Base-by-base conservation (phyloP, 176 grass and related monocot species). In the Panicum miliaceum region DNA sequence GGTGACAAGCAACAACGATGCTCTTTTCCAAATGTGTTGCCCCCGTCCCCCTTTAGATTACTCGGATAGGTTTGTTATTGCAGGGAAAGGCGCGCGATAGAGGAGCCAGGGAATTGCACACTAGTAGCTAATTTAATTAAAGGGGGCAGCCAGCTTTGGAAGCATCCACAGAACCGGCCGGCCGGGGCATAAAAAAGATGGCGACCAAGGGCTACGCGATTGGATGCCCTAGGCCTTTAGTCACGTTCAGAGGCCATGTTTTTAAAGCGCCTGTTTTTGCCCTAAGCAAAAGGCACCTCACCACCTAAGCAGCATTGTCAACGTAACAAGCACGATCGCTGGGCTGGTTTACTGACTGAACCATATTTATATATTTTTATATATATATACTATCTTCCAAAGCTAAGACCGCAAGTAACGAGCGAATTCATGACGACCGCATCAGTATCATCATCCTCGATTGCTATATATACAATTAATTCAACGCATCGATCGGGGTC, bases 241-340 rank as follows among this genome's bases (percentile, higher is more conserved):
- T 90, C 79, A 51, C 79, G 6, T 90, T 89, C 75, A 77, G 72
- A 86, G 77, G 83, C 64, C 83, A 72, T 82, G 64, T 77, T 77
- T 84, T 69, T 59, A 50, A 47, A 85, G 87, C 62, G 53, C 20
- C 71, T 85, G 62, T 62, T 81, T 82, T 79, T 74, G 38, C 84
- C 35, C 72, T 63, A 73, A 52, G 12, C 11, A 74, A 81, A 90
- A 74, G 78, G 69, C 20, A 14, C 1, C 68, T 71, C 68, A 13
- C 22, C 2, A 12, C 3, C n/a, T 2, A 10, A 23, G 6, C 3
- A 3, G 43, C 64, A 58, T 86, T 90, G 78, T 90, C 83, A 90
- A 90, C 83, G 56, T 82, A 76, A 38, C 42, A 53, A 51, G 41
- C 62, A 61, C 64, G 4, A 67, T 84, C 67, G 3, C 68, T 60